phyloP scores from a whole-genome alignment of 148 eudicot genomes.

The Chenopodium formosanum region DNA sequence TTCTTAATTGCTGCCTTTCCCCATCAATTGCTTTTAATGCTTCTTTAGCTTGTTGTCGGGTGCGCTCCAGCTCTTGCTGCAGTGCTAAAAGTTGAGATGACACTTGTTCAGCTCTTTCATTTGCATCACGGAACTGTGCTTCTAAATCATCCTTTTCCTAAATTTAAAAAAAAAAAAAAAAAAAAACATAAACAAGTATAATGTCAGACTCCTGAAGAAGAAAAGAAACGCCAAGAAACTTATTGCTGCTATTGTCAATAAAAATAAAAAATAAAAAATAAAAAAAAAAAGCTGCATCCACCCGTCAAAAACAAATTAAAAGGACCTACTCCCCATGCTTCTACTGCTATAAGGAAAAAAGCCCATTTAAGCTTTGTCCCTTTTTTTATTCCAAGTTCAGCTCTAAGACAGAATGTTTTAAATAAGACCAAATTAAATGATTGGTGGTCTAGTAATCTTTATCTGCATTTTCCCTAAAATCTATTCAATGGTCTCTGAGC shows the following conservation, averaged over 20 bases:
- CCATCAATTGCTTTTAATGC: constrained; percentile 85
- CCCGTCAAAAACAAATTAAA: not conserved
- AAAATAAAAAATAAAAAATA: not conserved
- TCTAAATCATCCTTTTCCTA: constrained; percentile 97
- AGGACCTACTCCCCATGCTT: not conserved
- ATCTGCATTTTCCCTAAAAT: not conserved
- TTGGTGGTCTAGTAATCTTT: not conserved
- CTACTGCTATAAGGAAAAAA: not conserved
- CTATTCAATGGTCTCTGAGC: not conserved
- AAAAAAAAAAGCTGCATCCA: not conserved
- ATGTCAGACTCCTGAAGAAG: not conserved
- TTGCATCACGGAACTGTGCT: constrained; percentile 69
- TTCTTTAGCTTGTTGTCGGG: constrained; percentile 86
- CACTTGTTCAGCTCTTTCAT: constrained; percentile 69
- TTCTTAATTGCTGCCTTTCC: constrained; percentile 91
- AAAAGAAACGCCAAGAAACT: not conserved
- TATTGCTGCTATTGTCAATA: not conserved
- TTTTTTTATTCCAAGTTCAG: not conserved
- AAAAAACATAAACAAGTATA: constrained; percentile 13
- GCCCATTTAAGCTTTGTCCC: not conserved
- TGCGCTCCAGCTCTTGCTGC: constrained; percentile 92
- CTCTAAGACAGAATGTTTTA: not conserved
- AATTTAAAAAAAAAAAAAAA: not conserved
- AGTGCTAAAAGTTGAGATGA: constrained; percentile 67
- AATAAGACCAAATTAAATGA: not conserved